A percentile compares a stretch with the other conserved stretches of the same genome.
Evolutionary conservation across 257 asterid genomes (phyloP).

Genomic region (Salvia miltiorrhiza): DNA sequence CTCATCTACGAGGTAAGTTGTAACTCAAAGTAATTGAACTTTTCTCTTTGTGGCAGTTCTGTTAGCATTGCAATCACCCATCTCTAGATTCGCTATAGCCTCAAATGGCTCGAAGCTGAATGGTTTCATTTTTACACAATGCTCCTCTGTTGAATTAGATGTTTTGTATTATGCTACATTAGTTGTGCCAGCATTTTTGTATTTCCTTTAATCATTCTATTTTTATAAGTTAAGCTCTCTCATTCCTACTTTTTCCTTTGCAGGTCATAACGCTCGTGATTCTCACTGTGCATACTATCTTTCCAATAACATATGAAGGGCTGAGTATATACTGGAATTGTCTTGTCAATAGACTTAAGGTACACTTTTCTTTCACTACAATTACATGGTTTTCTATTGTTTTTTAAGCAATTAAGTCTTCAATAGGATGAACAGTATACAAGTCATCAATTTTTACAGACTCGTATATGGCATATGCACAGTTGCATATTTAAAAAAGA

Average conservation of each 20-base stretch:
- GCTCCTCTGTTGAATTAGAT: background rate
- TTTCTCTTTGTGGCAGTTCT: constrained; percentile 9
- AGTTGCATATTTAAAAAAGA: background rate
- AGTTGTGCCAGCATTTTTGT: background rate
- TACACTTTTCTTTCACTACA: constrained; percentile 25
- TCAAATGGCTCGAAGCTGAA: background rate
- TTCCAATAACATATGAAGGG: constrained; percentile 86
- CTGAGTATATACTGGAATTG: constrained; percentile 62
- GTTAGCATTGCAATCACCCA: background rate
- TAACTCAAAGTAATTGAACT: constrained; percentile 21
- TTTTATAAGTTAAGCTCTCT: constrained; percentile 13
- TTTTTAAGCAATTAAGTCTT: constrained; percentile 13
- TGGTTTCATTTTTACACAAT: background rate
- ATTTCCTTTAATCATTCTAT: background rate
- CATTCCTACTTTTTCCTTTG: constrained; percentile 17
- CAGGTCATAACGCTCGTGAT: constrained; percentile 71
- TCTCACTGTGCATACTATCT: constrained; percentile 65
- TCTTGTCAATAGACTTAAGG: constrained; percentile 70
- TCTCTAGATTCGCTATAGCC: background rate
- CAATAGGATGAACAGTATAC: constrained; percentile 1
- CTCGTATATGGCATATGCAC: background rate
- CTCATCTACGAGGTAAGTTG: constrained; percentile 93
- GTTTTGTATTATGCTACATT: background rate
- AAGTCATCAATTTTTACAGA: background rate
- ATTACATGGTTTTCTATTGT: constrained; percentile 8